These are phyloP conservation scores for Elasticomyces elasticus DNA, from an alignment of 495 filamentous ascomycete species.

Conservation along the genomic window DNA sequence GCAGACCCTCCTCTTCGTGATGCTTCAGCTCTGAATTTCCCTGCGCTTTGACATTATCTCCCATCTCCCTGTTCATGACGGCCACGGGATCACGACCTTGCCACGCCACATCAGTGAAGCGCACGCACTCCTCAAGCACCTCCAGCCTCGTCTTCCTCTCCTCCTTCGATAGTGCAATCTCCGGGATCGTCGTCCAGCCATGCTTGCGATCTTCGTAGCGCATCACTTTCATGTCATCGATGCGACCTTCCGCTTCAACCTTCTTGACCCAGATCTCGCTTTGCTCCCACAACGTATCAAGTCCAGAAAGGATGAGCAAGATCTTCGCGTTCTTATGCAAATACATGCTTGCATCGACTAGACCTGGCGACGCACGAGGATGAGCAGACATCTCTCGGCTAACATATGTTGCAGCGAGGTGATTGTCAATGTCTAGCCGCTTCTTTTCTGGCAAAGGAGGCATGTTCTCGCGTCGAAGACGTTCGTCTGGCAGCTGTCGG, in stretches of 20 bases:
- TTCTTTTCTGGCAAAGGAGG: conserved; percentile 9
- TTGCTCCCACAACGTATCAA: conserved; percentile 29
- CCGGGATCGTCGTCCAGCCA: conserved; percentile 33
- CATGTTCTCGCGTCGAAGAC: conserved; percentile 5
- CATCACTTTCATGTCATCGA: conserved; percentile 24
- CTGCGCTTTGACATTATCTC: conserved; percentile 5
- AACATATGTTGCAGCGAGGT: conserved; percentile 15
- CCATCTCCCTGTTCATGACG: conserved; percentile 7
- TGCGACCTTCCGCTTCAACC: conserved; percentile 14
- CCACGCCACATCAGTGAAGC: conserved; percentile 13
- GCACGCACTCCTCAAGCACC: conserved; percentile 18
- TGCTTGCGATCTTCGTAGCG: conserved; percentile 27
- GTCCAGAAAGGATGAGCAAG: conserved; percentile 30
- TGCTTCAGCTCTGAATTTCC: conserved; percentile 1
- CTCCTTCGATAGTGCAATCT: conserved; percentile 21
- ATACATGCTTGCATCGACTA: conserved; percentile 17
- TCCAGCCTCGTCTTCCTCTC: conserved; percentile 25
- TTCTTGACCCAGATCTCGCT: conserved; percentile 29
- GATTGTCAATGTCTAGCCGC: conserved; percentile 14
- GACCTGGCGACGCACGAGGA: conserved; percentile 24
- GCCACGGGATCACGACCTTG: conserved; percentile 8
- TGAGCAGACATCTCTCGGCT: conserved; percentile 17
- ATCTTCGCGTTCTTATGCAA: conserved; percentile 27
- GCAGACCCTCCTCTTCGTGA: conserved; percentile 1
- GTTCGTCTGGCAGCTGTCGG: conserved; percentile 12